Evolutionary conservation across 768 basidiomycete species (phyloP).

Genomic region (Hygrocybe coccinea): DNA sequence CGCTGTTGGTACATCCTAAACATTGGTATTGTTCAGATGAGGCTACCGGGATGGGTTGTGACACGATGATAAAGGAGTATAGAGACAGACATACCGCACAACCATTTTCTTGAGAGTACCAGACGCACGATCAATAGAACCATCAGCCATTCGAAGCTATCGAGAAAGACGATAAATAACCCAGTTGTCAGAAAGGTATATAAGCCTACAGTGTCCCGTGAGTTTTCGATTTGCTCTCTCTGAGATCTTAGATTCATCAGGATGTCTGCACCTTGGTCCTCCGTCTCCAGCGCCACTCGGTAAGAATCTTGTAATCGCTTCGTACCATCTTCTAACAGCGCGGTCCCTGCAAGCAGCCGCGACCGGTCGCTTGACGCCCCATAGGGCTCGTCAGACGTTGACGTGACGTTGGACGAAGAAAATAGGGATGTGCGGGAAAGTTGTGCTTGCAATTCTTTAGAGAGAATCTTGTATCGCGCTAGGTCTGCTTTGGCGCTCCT

Average conservation of each 20-base stretch:
- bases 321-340: slow-evolving; percentile 77
- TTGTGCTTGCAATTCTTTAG: slow-evolving; percentile 66
- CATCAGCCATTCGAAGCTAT: slow-evolving; percentile 82
- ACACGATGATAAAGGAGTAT: slow-evolving; percentile 11
- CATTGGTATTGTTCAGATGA: slow-evolving; percentile 25
- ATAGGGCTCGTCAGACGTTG: slow-evolving; percentile 77
- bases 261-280: slow-evolving; percentile 92
- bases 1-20: slow-evolving; percentile 96
- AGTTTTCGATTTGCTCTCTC: slow-evolving; percentile 91
- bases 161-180: not conserved
- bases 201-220: slow-evolving; percentile 73
- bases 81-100: slow-evolving; percentile 58
- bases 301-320: slow-evolving; percentile 86
- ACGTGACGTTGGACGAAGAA: slow-evolving; percentile 40
- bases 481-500: slow-evolving; percentile 71
- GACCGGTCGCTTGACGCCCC: slow-evolving; percentile 66
- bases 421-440: slow-evolving; percentile 78
- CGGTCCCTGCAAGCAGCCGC: slow-evolving; percentile 72
- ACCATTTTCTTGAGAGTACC: slow-evolving; percentile 95
- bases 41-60: slow-evolving; percentile 26
- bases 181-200: not conserved
- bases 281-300: slow-evolving; percentile 90
- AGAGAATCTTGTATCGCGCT: slow-evolving; percentile 71
- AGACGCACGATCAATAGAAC: slow-evolving; percentile 85
- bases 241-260: slow-evolving; percentile 78